phyloP scores from a whole-genome alignment of 768 basidiomycete species.

The Mycena polygramma region DNA sequence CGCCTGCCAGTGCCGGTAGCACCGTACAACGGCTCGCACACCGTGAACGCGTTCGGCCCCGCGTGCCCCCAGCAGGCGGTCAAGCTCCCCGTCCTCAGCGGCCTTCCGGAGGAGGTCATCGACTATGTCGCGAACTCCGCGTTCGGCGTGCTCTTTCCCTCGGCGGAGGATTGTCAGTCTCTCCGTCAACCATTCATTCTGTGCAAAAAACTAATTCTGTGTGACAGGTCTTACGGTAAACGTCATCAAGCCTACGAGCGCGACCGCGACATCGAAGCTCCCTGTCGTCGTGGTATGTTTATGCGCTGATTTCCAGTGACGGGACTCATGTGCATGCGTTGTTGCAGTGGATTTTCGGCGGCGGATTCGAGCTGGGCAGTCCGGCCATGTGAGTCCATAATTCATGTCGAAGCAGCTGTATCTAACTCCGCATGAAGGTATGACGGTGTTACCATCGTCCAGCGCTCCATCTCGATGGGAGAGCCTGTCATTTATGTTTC shows the following conservation, averaged over 20 bases:
- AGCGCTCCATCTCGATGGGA: conserved; percentile 57
- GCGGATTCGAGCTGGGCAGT: conserved; percentile 45
- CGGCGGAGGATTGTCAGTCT: conserved; percentile 59
- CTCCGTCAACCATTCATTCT: background rate
- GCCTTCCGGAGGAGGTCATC: conserved; percentile 45
- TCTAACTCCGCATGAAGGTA: conserved; percentile 44
- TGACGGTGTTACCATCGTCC: conserved; percentile 57
- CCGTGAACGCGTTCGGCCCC: conserved; percentile 57
- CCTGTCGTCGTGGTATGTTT: conserved; percentile 63
- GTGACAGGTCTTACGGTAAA: conserved; percentile 59
- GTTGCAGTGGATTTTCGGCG: conserved; percentile 63
- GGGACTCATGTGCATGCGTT: background rate
- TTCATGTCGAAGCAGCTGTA: background rate
- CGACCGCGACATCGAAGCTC: conserved; percentile 52
- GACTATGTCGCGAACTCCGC: conserved; percentile 47
- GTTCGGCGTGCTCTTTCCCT: conserved; percentile 44
- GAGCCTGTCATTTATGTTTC: conserved; percentile 65
- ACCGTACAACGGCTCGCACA: conserved; percentile 52
- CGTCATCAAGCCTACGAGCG: conserved; percentile 56
- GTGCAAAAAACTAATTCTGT: background rate
- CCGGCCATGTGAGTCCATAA: conserved; percentile 31
- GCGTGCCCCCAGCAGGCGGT: conserved; percentile 62
- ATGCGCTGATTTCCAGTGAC: background rate
- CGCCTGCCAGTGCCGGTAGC: conserved; percentile 54
- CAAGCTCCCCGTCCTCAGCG: conserved; percentile 47